Conservation (phyloP, 805 yeast genomes). For the Tetrapisispora taiwanensis region DNA sequence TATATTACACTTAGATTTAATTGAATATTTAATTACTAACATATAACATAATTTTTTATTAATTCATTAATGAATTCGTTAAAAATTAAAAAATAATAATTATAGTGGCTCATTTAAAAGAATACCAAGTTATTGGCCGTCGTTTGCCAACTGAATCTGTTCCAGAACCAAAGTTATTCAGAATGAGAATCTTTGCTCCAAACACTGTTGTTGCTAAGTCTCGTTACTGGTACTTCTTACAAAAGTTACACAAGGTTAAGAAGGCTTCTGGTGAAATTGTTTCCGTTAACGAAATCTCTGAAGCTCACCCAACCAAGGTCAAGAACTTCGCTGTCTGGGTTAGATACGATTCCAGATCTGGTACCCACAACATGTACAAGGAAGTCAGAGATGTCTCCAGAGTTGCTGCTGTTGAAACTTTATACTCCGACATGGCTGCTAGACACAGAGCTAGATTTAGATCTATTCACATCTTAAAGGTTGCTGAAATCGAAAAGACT, state of each 20-base stretch:
- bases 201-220: slow-evolving; percentile 3
- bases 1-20: too few species aligned
- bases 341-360: slow-evolving; percentile 99
- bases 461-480: slow-evolving; percentile 98
- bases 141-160: slow-evolving; percentile 98
- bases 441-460: slow-evolving; percentile 99
- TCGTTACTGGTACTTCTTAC: slow-evolving; percentile 94
- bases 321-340: slow-evolving; percentile 99
- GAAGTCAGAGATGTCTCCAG: slow-evolving; percentile 99
- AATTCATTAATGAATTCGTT: too few species aligned
- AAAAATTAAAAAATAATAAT: too few species aligned
- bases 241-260: slow-evolving; percentile 98
- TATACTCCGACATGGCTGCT: slow-evolving; percentile 99
- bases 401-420: slow-evolving; percentile 95
- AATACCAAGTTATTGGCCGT: slow-evolving; percentile 99
- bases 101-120: slow-evolving; percentile 90
- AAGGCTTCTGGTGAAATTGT: slow-evolving; percentile 99
- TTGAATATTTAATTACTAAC: too few species aligned
- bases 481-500: slow-evolving; percentile 95
- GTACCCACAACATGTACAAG: slow-evolving; percentile 99
- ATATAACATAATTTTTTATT: too few species aligned
- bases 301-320: slow-evolving; percentile 96
- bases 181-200: slow-evolving; percentile 71
- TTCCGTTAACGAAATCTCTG: slow-evolving; percentile 81
- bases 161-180: slow-evolving; percentile 99